phyloP scores from a whole-genome alignment of 306 rosid species.

The Prosopis cineraria region DNA sequence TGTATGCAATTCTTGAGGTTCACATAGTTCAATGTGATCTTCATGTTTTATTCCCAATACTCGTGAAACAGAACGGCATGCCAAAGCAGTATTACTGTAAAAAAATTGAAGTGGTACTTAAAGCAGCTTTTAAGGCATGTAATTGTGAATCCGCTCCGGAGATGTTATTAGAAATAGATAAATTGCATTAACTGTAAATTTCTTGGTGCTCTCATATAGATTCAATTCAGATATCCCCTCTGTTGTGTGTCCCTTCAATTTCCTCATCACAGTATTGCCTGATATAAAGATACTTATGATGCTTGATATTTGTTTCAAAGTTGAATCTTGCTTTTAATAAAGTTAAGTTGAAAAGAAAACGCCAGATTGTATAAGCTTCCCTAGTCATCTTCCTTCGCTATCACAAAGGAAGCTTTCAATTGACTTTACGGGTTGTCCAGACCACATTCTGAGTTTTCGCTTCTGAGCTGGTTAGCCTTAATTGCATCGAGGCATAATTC shows the following conservation, averaged over 20 bases:
- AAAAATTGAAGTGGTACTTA: constrained; percentile 42
- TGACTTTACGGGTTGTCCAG: constrained; percentile 22
- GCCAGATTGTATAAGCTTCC: neutral
- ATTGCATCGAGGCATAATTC: neutral
- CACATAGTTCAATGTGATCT: constrained; percentile 11
- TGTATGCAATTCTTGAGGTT: neutral
- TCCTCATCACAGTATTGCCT: too few relatives aligned
- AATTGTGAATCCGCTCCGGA: constrained; percentile 35
- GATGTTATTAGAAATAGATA: neutral
- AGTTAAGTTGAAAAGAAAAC: neutral
- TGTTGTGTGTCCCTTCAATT: too few relatives aligned
- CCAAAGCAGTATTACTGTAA: constrained; percentile 10
- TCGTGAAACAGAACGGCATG: constrained; percentile 33
- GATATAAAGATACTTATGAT: too few relatives aligned
- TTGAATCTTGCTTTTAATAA: neutral
- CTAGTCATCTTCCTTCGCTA: neutral
- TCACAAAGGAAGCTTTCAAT: neutral
- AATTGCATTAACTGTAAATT: neutral
- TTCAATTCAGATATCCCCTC: neutral
- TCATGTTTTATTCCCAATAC: neutral
- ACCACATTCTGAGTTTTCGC: neutral
- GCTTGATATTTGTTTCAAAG: neutral
- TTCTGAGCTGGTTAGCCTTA: neutral
- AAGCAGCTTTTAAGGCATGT: constrained; percentile 36
- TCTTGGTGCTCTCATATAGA: neutral